These are phyloP conservation scores for Pleurotus ostreatus DNA, from an alignment of 768 basidiomycete genomes.

Conservation along the genomic window DNA sequence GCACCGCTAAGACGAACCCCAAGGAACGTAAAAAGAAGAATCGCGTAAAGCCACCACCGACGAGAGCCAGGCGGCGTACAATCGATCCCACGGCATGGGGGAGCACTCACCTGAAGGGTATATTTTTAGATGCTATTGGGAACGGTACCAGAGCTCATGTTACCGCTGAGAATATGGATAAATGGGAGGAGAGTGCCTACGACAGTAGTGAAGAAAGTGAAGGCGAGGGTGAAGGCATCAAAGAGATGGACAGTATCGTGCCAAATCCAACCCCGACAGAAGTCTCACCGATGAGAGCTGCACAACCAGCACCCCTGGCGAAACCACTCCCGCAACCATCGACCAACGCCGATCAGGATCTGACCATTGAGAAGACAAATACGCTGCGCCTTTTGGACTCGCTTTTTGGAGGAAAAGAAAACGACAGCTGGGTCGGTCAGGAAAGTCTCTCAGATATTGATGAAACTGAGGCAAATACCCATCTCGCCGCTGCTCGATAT, in stretches of 20 bases:
- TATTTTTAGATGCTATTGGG: constrained; percentile 47
- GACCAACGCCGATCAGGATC: constrained; percentile 17
- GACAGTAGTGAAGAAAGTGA: constrained; percentile 15
- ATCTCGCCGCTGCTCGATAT: neutral
- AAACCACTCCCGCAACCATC: no score
- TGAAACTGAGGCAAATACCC: constrained; percentile 22
- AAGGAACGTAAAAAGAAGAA: constrained; percentile 30
- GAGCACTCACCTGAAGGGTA: constrained; percentile 65
- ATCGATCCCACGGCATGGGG: constrained; percentile 77
- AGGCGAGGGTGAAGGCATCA: constrained; percentile 1
- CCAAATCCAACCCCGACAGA: constrained; percentile 2
- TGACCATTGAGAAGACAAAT: constrained; percentile 40
- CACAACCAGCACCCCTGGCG: no score
- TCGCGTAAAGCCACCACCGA: constrained; percentile 44
- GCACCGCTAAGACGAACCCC: constrained; percentile 12
- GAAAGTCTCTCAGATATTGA: constrained; percentile 62
- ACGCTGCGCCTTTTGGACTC: constrained; percentile 46
- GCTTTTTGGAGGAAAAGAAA: constrained; percentile 44
- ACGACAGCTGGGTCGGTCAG: constrained; percentile 54
- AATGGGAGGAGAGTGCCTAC: constrained; percentile 15
- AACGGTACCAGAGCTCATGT: constrained; percentile 12
- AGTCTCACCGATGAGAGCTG: neutral
- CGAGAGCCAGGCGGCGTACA: constrained; percentile 54
- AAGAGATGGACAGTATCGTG: neutral
- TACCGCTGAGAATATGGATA: constrained; percentile 12